phyloP scores from a whole-genome alignment of 2,329 filamentous ascomycete species.

The Plectosphaerella sp. region DNA sequence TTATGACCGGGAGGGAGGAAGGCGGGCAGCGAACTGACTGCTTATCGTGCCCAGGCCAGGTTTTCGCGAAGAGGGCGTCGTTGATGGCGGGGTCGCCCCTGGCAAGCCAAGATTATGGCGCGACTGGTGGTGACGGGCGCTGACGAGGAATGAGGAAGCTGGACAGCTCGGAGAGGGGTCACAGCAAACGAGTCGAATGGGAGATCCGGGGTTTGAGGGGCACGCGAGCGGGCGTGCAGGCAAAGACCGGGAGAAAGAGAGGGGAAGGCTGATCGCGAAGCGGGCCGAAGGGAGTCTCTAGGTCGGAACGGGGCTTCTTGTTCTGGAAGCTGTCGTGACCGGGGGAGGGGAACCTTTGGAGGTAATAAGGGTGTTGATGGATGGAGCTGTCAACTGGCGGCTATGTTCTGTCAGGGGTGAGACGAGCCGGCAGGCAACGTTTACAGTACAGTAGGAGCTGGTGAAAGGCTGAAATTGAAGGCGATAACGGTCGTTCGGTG shows the following conservation, averaged over 20 bases:
- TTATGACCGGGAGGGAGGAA: not conserved
- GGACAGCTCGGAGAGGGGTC: not conserved
- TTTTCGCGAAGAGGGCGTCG: not conserved
- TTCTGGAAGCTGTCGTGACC: not conserved
- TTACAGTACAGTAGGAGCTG: not conserved
- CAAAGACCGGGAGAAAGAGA: too few relatives aligned
- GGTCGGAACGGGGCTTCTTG: too few relatives aligned
- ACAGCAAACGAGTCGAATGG: not conserved
- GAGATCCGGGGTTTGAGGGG: slow-evolving; percentile 1
- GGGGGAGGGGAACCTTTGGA: not conserved
- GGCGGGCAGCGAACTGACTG: not conserved
- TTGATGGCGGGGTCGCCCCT: not conserved
- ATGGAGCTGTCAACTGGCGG: too few relatives aligned
- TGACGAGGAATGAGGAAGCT: not conserved
- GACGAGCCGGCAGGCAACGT: too few relatives aligned
- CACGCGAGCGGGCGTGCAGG: not conserved
- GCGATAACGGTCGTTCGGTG: not conserved
- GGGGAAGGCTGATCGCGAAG: too few relatives aligned
- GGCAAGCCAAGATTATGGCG: not conserved
- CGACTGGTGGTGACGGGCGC: not conserved
- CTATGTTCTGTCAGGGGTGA: too few relatives aligned
- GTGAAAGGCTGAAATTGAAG: not conserved
- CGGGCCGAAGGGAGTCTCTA: too few relatives aligned
- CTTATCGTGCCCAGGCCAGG: not conserved
- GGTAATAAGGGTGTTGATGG: too few relatives aligned